Evolutionary conservation across 2,329 filamentous ascomycete species (phyloP).

Genomic region (Cytospora mali): DNA sequence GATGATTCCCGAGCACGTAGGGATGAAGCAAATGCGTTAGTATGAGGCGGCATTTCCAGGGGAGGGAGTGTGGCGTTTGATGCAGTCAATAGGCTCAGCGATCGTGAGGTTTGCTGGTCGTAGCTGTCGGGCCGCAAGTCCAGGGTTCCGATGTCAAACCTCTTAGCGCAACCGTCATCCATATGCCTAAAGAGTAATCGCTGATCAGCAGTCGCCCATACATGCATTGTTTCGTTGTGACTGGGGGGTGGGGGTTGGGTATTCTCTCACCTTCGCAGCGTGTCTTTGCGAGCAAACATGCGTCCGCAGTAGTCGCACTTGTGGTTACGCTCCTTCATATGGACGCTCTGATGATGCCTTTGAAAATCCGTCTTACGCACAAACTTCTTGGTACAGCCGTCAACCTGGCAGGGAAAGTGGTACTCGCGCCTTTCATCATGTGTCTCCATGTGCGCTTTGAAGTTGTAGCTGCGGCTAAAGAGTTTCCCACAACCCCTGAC

Average conservation of each 20-base stretch:
- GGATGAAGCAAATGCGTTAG: constrained; percentile 18
- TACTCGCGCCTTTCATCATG: constrained; percentile 76
- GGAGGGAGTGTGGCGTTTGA: constrained; percentile 33
- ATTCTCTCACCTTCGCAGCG: constrained; percentile 71
- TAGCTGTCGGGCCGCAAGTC: constrained; percentile 45
- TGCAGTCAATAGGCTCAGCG: neutral
- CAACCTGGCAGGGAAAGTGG: constrained; percentile 67
- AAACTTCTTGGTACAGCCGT: constrained; percentile 73
- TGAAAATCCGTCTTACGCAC: constrained; percentile 80
- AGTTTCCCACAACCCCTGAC: constrained; percentile 72
- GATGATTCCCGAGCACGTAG: neutral
- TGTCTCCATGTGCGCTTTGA: constrained; percentile 82
- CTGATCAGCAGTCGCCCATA: constrained; percentile 1
- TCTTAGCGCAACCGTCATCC: constrained; percentile 74
- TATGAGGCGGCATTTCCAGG: constrained; percentile 36
- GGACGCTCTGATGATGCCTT: constrained; percentile 66
- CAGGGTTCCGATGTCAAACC: constrained; percentile 60
- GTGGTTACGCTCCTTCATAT: constrained; percentile 72
- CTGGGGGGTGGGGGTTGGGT: neutral
- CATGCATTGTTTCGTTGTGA: neutral
- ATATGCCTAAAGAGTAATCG: constrained; percentile 59
- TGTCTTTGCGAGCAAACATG: constrained; percentile 79
- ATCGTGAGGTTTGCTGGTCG: constrained; percentile 30
- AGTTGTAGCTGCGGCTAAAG: constrained; percentile 85
- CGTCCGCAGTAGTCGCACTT: constrained; percentile 71